Conservation (phyloP, 169 alveolate species). For the Plasmodium fragile region DNA sequence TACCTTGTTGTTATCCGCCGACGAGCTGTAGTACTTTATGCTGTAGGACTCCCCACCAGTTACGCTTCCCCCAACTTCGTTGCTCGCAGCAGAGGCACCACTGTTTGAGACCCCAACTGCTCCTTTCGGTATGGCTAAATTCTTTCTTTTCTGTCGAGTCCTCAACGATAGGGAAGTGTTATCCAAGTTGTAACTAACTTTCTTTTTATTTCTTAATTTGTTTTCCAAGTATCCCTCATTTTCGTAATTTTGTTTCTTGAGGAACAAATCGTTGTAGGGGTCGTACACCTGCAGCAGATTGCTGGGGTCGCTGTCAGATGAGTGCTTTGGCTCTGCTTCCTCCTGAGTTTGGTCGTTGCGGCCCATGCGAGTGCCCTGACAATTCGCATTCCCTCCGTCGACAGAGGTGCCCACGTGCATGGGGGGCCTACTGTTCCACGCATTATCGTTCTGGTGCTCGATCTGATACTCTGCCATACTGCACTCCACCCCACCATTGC, state of each 20-base stretch:
- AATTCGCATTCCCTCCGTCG: background rate
- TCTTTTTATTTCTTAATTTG: slow-evolving; percentile 50
- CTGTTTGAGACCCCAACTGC: background rate
- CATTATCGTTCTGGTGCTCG: background rate
- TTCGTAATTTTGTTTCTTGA: slow-evolving; percentile 33
- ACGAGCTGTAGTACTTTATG: slow-evolving; percentile 36
- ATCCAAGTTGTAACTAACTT: slow-evolving; percentile 65
- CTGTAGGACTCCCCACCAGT: background rate
- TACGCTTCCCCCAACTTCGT: slow-evolving; percentile 6
- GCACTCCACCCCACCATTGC: background rate
- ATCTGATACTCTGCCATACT: too few species aligned
- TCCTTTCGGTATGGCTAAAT: background rate
- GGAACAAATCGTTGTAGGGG: slow-evolving; percentile 27
- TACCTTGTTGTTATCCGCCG: slow-evolving; percentile 27
- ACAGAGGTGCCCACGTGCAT: background rate
- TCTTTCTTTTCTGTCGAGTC: background rate
- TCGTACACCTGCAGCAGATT: background rate
- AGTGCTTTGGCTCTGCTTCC: slow-evolving; percentile 4
- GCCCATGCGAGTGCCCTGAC: background rate
- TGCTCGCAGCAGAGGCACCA: background rate
- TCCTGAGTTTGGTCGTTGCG: background rate
- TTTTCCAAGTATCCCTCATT: slow-evolving; percentile 30
- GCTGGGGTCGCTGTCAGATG: slow-evolving; percentile 39
- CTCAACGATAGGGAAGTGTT: slow-evolving; percentile 61
- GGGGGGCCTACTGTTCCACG: slow-evolving; percentile 5